These are phyloP conservation scores for Cymodocea nodosa DNA, from an alignment of 116 monocot species.

Conservation along the genomic window DNA sequence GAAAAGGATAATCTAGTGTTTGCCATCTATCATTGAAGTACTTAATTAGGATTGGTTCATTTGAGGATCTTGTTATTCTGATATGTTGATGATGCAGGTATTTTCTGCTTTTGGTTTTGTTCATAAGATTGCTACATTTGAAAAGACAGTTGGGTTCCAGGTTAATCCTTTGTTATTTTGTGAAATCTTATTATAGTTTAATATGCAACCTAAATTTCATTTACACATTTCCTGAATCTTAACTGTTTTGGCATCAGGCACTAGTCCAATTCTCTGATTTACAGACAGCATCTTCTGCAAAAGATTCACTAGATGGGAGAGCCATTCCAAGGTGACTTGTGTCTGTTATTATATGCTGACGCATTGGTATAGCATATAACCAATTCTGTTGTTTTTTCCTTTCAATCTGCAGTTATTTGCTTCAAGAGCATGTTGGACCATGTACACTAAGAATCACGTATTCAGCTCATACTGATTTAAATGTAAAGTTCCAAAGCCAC, in stretches of 20 bases:
- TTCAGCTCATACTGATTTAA: slow-evolving; percentile 49
- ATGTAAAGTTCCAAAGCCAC: slow-evolving; percentile 44
- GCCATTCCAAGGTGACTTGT: slow-evolving; percentile 37
- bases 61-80: slow-evolving; percentile 1
- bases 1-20: no score
- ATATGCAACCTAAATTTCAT: not conserved
- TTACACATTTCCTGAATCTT: not conserved
- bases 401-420: slow-evolving; percentile 34
- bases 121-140: slow-evolving; percentile 54
- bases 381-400: not conserved
- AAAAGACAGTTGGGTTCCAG: slow-evolving; percentile 55
- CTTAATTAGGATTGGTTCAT: no score
- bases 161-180: slow-evolving; percentile 7
- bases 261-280: slow-evolving; percentile 42
- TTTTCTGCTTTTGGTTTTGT: slow-evolving; percentile 62
- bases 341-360: not conserved
- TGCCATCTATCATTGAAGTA: no score
- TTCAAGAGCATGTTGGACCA: slow-evolving; percentile 36
- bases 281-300: slow-evolving; percentile 36
- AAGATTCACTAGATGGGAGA: slow-evolving; percentile 45
- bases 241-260: slow-evolving; percentile 20
- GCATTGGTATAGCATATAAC: not conserved
- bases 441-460: slow-evolving; percentile 27
- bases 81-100: slow-evolving; percentile 17
- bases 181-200: not conserved